Percentiles rank a stretch among this genome's conserved stretches.
Evolutionary conservation across 1,284 basidiomycete genomes (phyloP).

Genomic region (Tranzscheliella williamsii): DNA sequence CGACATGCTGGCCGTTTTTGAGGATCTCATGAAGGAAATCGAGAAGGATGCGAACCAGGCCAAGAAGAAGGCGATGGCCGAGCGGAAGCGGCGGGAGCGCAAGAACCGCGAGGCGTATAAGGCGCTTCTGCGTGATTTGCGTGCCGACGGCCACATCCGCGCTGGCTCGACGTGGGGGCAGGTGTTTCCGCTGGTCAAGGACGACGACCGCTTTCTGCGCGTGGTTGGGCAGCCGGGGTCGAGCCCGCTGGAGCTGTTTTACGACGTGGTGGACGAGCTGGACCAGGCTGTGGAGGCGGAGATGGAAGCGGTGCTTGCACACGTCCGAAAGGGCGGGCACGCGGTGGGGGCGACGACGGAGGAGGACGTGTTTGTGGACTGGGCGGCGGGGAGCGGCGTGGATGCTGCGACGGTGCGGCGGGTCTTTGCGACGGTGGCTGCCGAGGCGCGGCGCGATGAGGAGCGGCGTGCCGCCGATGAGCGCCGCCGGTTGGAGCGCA

Average conservation of each 20-base stretch:
- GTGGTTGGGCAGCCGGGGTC: constrained; percentile 90
- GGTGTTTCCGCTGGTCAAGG: constrained; percentile 74
- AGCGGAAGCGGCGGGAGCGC: constrained; percentile 30
- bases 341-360: constrained; percentile 62
- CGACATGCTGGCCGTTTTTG: constrained; percentile 57
- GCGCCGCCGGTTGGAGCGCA: constrained; percentile 80
- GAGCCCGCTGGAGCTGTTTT: constrained; percentile 91
- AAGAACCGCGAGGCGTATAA: constrained; percentile 61
- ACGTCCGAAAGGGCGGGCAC: constrained; percentile 68
- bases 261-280: constrained; percentile 85
- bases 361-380: constrained; percentile 66
- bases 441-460: constrained; percentile 22
- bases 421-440: constrained; percentile 10
- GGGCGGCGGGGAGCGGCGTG: constrained; percentile 13
- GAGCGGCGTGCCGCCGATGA: constrained; percentile 62
- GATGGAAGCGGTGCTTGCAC: constrained; percentile 68
- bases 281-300: constrained; percentile 82
- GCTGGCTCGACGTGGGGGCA: constrained; percentile 88
- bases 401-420: constrained; percentile 9
- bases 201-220: constrained; percentile 78
- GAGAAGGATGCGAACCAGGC: constrained; percentile 40
- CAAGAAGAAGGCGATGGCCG: constrained; percentile 10
- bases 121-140: constrained; percentile 73
- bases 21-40: constrained; percentile 48
- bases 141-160: constrained; percentile 71